These are phyloP conservation scores for Diaporthe longicolla DNA, from an alignment of 2,329 filamentous ascomycete species.

Conservation along the genomic window DNA sequence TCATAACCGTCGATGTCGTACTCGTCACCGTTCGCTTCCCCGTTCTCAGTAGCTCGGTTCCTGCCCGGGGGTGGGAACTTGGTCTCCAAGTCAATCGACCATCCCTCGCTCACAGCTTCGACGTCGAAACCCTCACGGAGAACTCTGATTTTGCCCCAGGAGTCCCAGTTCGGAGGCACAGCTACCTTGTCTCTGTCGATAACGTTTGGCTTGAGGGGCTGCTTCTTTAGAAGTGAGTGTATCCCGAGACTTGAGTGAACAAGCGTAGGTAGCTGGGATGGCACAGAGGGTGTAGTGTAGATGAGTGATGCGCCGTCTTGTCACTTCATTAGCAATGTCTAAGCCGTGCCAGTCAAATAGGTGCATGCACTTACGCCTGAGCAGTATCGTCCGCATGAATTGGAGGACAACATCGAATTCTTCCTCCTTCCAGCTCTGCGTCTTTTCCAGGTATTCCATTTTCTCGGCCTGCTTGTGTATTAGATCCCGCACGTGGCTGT, in stretches of 20 bases:
- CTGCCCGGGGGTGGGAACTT: conserved; percentile 55
- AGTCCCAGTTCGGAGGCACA: conserved; percentile 97
- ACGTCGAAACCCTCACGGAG: conserved; percentile 93
- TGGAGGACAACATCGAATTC: conserved; percentile 97
- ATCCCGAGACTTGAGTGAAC: conserved; percentile 90
- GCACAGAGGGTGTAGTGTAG: conserved; percentile 83
- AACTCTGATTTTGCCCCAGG: conserved; percentile 96
- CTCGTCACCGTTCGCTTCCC: conserved; percentile 45
- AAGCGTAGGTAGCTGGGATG: conserved; percentile 82
- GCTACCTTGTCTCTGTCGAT: conserved; percentile 95
- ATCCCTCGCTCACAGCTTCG: conserved; percentile 85
- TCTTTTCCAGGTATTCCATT: conserved; percentile 91
- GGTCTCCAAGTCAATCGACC: conserved; percentile 86
- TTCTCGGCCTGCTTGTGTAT: conserved; percentile 76
- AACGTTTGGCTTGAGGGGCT: conserved; percentile 88
- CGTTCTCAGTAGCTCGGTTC: conserved; percentile 44
- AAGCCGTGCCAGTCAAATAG: conserved; percentile 29
- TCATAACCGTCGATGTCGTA: conserved; percentile 48
- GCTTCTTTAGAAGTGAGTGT: conserved; percentile 83
- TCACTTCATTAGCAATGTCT: conserved; percentile 46
- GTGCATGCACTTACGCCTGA: conserved; percentile 77
- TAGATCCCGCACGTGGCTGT: conserved; percentile 41
- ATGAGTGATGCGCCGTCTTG: conserved; percentile 87
- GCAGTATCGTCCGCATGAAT: conserved; percentile 87
- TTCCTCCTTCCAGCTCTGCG: conserved; percentile 93